Conservation (phyloP, 129 eudicot genomes). For the Solidago caesia region DNA sequence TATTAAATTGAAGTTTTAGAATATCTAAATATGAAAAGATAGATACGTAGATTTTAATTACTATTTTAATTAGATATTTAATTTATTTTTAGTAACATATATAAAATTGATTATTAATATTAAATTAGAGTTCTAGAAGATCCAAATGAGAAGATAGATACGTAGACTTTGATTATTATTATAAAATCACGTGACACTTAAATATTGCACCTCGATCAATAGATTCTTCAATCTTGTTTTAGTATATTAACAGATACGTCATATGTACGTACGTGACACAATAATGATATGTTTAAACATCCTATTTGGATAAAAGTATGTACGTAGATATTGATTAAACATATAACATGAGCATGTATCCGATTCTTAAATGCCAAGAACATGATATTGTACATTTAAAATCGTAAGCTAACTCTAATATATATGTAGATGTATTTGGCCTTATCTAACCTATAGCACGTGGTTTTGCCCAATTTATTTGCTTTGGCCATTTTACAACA, state of each 20-base stretch:
- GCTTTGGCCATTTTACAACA: background rate
- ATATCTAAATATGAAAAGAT: no score
- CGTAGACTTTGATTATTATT: no score
- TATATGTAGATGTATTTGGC: conserved; percentile 5
- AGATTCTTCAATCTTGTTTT: background rate
- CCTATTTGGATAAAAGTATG: conserved; percentile 14
- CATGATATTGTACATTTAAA: conserved; percentile 19
- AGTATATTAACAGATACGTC: background rate
- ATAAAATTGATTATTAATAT: no score
- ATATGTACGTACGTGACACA: conserved; percentile 7
- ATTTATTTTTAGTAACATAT: no score
- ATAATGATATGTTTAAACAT: conserved; percentile 3
- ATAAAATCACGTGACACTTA: no score
- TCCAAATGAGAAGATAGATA: no score
- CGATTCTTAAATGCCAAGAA: conserved; percentile 24
- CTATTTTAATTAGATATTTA: no score
- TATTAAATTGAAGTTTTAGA: no score
- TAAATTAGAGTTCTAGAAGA: no score
- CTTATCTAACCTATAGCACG: conserved; percentile 23
- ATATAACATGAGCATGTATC: conserved; percentile 28
- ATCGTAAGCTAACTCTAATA: background rate
- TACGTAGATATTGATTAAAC: conserved; percentile 20
- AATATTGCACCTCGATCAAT: no score
- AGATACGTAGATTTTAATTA: no score
- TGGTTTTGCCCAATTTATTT: conserved; percentile 29